These are phyloP conservation scores for Pythium dissimile DNA, from an alignment of 352 stramenopile genomes.

Conservation along the genomic window DNA sequence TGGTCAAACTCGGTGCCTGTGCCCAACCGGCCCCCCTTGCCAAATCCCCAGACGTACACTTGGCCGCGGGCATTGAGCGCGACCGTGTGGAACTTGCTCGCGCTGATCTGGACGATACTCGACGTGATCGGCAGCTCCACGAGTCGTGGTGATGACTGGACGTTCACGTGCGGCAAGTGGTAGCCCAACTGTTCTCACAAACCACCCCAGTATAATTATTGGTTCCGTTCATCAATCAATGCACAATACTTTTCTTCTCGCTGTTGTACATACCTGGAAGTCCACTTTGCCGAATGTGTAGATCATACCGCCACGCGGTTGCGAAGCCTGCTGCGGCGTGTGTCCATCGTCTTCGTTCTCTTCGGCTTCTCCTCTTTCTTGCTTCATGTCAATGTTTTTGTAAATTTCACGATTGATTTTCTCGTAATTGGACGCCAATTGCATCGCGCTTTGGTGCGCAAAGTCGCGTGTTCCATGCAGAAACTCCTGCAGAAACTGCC, in stretches of 20 bases:
- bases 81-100: constrained; percentile 80
- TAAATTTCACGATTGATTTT: constrained; percentile 9
- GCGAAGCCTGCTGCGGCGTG: neutral
- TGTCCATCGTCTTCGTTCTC: neutral
- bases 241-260: too few species aligned
- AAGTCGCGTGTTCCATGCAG: constrained; percentile 49
- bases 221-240: too few species aligned
- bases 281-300: constrained; percentile 86
- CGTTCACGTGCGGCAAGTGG: constrained; percentile 74
- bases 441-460: constrained; percentile 56
- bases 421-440: constrained; percentile 42
- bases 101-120: constrained; percentile 63
- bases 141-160: constrained; percentile 60
- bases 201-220: too few species aligned
- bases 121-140: constrained; percentile 53
- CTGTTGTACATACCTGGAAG: constrained; percentile 49
- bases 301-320: constrained; percentile 39
- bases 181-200: constrained; percentile 81
- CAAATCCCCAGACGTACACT: constrained; percentile 82
- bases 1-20: constrained; percentile 79
- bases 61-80: constrained; percentile 56
- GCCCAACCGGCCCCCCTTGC: constrained; percentile 71
- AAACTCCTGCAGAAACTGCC: constrained; percentile 46
- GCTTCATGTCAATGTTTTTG: constrained; percentile 3
- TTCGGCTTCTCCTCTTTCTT: neutral